These are phyloP conservation scores for Tranzscheliella williamsii DNA, from an alignment of 1,284 basidiomycete species.

Conservation along the genomic window DNA sequence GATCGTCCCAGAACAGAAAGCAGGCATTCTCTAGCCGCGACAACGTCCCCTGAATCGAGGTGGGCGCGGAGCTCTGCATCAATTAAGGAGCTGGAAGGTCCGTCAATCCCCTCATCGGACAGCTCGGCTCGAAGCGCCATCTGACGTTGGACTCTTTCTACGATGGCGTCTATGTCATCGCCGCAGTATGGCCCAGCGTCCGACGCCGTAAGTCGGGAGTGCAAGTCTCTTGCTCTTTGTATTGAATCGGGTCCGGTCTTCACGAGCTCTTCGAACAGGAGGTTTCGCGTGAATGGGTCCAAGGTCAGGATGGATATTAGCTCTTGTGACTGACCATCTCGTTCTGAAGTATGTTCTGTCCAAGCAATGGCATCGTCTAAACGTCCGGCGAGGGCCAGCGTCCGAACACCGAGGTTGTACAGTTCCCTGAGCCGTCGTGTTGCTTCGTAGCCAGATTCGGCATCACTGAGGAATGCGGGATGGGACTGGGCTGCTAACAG, in stretches of 20 bases:
- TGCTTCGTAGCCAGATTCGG: slow-evolving; percentile 1
- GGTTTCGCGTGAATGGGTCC: slow-evolving; percentile 19
- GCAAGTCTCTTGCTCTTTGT: slow-evolving; percentile 1
- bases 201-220: too few species aligned
- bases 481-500: slow-evolving; percentile 9
- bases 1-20: slow-evolving; percentile 8
- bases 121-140: not conserved
- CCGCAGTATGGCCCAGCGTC: too few species aligned
- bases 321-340: not conserved
- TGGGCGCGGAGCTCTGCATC: slow-evolving; percentile 4
- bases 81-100: not conserved
- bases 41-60: slow-evolving; percentile 13
- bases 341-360: slow-evolving; percentile 1
- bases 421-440: slow-evolving; percentile 5
- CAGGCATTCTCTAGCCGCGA: slow-evolving; percentile 19
- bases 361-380: slow-evolving; percentile 25
- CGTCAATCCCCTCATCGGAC: not conserved
- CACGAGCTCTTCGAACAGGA: slow-evolving; percentile 32
- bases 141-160: slow-evolving; percentile 5
- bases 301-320: slow-evolving; percentile 3
- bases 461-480: slow-evolving; percentile 6
- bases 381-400: slow-evolving; percentile 19
- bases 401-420: slow-evolving; percentile 35
- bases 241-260: slow-evolving; percentile 1
- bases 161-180: too few species aligned